Evolutionary conservation across 352 stramenopile species (phyloP), one percentile per base, ranked within the genome.

Genomic region (Phytophthora pisi): DNA sequence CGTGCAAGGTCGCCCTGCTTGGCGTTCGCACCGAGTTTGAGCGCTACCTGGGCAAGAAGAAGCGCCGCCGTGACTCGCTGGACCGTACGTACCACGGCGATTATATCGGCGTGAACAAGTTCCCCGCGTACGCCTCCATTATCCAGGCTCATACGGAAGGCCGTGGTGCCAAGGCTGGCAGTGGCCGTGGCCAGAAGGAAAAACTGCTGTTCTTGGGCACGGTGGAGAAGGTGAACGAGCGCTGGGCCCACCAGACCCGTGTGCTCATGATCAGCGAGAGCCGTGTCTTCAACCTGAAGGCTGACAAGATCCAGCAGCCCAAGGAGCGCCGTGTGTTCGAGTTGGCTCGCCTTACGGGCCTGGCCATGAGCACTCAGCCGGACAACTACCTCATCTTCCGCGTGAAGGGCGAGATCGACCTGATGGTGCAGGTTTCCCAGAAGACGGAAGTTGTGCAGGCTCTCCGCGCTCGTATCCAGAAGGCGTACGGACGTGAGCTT

Each of bases 281-380:
- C 57, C 72, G 86, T 47, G 77, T 95, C n/a, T 91, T 88, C 72
- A 95, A 95, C 69, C 64, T 95, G 57, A 93, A 93, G 77, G 86
- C 84, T 24, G 81, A 92, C 78, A 91, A 92, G 70, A 84, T 93
- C 43, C 81, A 92, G 55, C 83, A 93, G 67, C 88, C 86, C 1
- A 93, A 93, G 74, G 85, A 93, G 63, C 85, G 87, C 43, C 85
- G 88, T 45, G 71, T 83, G 55, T 83, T 95, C 57, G 81, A 90
- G 23, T 65, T 95, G 40, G 65, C 75, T 8, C 70, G 75, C 61
- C 70, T 95, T 46, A 74, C 81, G 20, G 78, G 79, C 34, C 61
- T 95, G 40, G 75, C 84, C 13, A 87, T 95, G 82, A 93, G 84
- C 56, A 84, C 82, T 52, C 77, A 91, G 63, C 82, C 86, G 8